phyloP scores from a whole-genome alignment of 192 early-diverging fungal species.

The Gamsiella multidivaricata region DNA sequence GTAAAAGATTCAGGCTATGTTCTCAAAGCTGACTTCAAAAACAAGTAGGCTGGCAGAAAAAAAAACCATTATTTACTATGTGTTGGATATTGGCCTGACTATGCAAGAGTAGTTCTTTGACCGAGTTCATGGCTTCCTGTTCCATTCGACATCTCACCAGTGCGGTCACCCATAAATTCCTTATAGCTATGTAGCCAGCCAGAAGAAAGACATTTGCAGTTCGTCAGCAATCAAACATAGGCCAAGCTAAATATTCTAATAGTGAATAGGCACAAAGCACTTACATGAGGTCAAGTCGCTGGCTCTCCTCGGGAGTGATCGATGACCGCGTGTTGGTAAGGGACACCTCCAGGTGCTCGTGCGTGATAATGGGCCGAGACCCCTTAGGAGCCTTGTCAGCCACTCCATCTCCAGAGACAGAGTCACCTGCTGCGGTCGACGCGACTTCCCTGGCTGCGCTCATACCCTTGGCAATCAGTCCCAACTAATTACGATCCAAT shows the following conservation, averaged over 20 bases:
- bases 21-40: no score
- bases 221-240: neutral
- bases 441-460: constrained; percentile 17
- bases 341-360: constrained; percentile 66
- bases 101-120: constrained; percentile 55
- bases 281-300: constrained; percentile 64
- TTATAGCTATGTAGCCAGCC: constrained; percentile 49
- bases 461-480: constrained; percentile 55
- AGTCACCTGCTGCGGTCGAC: constrained; percentile 35
- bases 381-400: constrained; percentile 22
- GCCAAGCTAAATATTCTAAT: constrained; percentile 18
- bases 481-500: no score
- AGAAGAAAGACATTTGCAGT: neutral
- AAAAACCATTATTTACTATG: no score
- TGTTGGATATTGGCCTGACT: no score
- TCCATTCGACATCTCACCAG: constrained; percentile 67
- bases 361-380: constrained; percentile 48
- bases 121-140: constrained; percentile 56
- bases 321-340: constrained; percentile 71
- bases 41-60: no score
- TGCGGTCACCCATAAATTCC: constrained; percentile 70
- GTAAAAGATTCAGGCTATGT: no score
- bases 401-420: constrained; percentile 16
- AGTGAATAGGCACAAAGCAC: neutral
- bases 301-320: constrained; percentile 65